phyloP scores from a whole-genome alignment of 139 green algal species.

The Picochlorum costavermella region DNA sequence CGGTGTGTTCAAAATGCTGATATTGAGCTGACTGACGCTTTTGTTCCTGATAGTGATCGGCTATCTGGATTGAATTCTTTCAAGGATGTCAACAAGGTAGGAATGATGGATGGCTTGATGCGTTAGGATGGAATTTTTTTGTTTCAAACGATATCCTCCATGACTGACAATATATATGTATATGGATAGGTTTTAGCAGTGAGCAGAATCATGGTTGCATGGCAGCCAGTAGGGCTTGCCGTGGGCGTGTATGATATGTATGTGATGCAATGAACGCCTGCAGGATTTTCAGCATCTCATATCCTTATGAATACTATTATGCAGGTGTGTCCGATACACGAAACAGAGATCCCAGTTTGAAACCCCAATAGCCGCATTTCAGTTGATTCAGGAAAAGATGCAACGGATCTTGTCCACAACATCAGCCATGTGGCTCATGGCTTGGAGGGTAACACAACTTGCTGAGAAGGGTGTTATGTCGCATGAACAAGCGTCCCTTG shows the following conservation, averaged over 20 bases:
- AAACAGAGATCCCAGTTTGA: slow-evolving; percentile 82
- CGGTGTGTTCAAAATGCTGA: slow-evolving; percentile 90
- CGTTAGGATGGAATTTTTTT: too few species aligned
- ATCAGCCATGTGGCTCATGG: slow-evolving; percentile 74
- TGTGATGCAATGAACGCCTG: neutral
- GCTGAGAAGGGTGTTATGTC: slow-evolving; percentile 76
- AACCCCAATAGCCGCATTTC: slow-evolving; percentile 66
- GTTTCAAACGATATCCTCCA: too few species aligned
- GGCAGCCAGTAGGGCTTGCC: slow-evolving; percentile 85
- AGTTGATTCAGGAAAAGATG: slow-evolving; percentile 82
- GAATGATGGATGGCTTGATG: too few species aligned
- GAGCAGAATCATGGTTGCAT: slow-evolving; percentile 87
- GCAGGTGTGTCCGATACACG: slow-evolving; percentile 46
- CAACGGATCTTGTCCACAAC: slow-evolving; percentile 77
- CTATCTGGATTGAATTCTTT: slow-evolving; percentile 74
- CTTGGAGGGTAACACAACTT: slow-evolving; percentile 70
- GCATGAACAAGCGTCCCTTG: slow-evolving; percentile 70
- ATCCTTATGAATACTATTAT: too few species aligned
- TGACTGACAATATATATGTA: too few species aligned
- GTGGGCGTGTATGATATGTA: slow-evolving; percentile 88
- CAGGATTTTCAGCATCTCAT: too few species aligned
- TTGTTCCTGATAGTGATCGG: slow-evolving; percentile 78
- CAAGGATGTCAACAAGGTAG: slow-evolving; percentile 57
- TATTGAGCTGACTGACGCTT: slow-evolving; percentile 73
- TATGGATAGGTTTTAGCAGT: slow-evolving; percentile 45